Evolutionary conservation across 441 rosid species (phyloP).

Genomic region (Erodium chrysanthum): DNA sequence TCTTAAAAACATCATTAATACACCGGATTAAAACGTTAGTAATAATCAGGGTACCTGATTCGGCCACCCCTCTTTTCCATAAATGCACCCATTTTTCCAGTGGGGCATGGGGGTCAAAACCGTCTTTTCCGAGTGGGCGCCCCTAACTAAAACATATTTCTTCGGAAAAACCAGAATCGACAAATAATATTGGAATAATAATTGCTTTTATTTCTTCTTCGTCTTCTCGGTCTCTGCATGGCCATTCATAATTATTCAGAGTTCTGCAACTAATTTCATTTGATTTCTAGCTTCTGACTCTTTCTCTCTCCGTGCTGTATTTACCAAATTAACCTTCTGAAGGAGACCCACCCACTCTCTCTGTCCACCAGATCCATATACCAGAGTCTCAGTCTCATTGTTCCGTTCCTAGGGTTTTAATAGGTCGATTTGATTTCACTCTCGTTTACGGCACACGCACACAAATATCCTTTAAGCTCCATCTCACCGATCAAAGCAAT

Average conservation of each 20-base stretch:
- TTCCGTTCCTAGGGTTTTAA: neutral
- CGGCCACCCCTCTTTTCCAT: neutral
- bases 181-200: neutral
- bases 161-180: neutral
- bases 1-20: neutral
- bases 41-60: neutral
- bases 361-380: neutral
- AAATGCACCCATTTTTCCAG: neutral
- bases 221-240: neutral
- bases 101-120: neutral
- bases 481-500: neutral
- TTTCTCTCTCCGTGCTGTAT: neutral
- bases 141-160: neutral
- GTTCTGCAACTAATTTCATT: neutral
- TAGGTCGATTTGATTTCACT: neutral
- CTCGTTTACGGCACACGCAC: neutral
- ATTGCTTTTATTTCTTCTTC: neutral
- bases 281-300: neutral
- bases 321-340: neutral
- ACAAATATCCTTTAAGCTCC: neutral
- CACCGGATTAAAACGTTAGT: no score
- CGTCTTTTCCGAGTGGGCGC: neutral
- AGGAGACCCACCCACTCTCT: neutral
- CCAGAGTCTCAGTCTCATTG: neutral
- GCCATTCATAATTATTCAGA: neutral